These are phyloP conservation scores for Moesziomyces globuligerus DNA, from an alignment of 1,284 basidiomycete genomes.

Conservation along the genomic window DNA sequence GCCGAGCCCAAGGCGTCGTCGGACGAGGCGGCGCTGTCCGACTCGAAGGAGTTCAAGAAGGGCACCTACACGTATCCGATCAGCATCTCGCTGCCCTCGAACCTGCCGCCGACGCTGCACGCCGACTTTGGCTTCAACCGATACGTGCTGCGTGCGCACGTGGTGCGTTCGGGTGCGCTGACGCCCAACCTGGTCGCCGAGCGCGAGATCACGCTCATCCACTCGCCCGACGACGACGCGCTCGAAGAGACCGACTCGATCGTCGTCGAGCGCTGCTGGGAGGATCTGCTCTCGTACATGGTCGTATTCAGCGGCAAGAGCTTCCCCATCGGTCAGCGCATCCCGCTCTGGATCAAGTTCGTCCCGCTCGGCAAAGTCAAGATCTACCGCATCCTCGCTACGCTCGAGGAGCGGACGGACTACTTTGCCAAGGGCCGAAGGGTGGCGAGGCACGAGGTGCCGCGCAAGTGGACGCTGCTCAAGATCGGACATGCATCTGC, in stretches of 20 bases:
- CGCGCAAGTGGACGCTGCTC: conserved; percentile 77
- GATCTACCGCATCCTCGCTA: conserved; percentile 79
- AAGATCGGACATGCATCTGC: conserved; percentile 72
- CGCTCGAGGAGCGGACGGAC: conserved; percentile 79
- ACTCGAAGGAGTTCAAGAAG: conserved; percentile 90
- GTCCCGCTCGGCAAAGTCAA: conserved; percentile 85
- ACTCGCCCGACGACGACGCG: conserved; percentile 73
- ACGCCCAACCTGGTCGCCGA: conserved; percentile 78
- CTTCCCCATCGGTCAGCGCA: conserved; percentile 76
- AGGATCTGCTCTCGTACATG: conserved; percentile 83
- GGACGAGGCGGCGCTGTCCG: conserved; percentile 62
- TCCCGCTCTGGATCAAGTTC: conserved; percentile 83
- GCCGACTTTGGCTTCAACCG: conserved; percentile 81
- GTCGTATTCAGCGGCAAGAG: conserved; percentile 80
- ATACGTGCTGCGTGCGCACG: conserved; percentile 84
- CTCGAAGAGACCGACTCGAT: conserved; percentile 81
- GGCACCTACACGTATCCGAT: conserved; percentile 94
- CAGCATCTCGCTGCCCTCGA: conserved; percentile 83
- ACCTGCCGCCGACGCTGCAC: conserved; percentile 81
- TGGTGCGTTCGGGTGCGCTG: conserved; percentile 84
- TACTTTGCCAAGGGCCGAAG: conserved; percentile 69
- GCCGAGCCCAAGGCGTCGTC: conserved; percentile 13
- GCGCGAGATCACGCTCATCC: conserved; percentile 81
- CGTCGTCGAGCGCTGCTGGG: conserved; percentile 90
- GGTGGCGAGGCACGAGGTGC: conserved; percentile 80